Conservation (phyloP, 306 rosid genomes). For the Cercis canadensis region DNA sequence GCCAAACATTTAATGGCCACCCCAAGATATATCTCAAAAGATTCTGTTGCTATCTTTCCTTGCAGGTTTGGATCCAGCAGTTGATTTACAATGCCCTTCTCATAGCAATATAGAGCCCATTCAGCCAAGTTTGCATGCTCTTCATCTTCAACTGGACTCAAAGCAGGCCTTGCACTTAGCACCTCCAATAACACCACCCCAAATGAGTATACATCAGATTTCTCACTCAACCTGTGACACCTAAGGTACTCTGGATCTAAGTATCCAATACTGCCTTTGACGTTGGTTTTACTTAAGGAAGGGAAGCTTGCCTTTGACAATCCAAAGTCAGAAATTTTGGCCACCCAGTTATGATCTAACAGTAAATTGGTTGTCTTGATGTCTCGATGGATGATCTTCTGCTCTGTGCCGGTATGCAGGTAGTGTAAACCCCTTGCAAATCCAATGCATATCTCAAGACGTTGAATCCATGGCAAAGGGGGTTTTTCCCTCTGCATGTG, state of each 20-base stretch:
- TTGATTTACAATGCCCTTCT: slow-evolving; percentile 33
- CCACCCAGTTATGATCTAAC: slow-evolving; percentile 41
- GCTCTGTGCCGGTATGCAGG: slow-evolving; percentile 48
- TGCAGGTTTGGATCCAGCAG: slow-evolving; percentile 46
- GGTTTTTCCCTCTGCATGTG: slow-evolving; percentile 39
- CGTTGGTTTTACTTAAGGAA: slow-evolving; percentile 27
- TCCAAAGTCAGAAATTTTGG: slow-evolving; percentile 56
- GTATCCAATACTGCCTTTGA: slow-evolving; percentile 52
- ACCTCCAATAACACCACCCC: slow-evolving; percentile 53
- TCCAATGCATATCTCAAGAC: slow-evolving; percentile 54
- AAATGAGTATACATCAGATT: slow-evolving; percentile 55
- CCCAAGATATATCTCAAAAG: slow-evolving; percentile 44
- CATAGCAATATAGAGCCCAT: slow-evolving; percentile 41
- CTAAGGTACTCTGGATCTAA: slow-evolving; percentile 48
- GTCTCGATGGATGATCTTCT: slow-evolving; percentile 53
- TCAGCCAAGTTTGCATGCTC: slow-evolving; percentile 46
- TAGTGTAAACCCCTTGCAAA: slow-evolving; percentile 49
- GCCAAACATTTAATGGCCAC: slow-evolving; percentile 55
- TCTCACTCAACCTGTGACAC: slow-evolving; percentile 36
- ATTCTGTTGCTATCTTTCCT: slow-evolving; percentile 40
- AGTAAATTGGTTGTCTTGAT: slow-evolving; percentile 55
- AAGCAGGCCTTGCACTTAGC: slow-evolving; percentile 42
- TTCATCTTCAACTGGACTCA: slow-evolving; percentile 28
- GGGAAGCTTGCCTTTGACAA: slow-evolving; percentile 43
- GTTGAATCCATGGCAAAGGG: slow-evolving; percentile 47